Base-by-base conservation (phyloP, 306 rosid genomes). In the Geum urbanum region DNA sequence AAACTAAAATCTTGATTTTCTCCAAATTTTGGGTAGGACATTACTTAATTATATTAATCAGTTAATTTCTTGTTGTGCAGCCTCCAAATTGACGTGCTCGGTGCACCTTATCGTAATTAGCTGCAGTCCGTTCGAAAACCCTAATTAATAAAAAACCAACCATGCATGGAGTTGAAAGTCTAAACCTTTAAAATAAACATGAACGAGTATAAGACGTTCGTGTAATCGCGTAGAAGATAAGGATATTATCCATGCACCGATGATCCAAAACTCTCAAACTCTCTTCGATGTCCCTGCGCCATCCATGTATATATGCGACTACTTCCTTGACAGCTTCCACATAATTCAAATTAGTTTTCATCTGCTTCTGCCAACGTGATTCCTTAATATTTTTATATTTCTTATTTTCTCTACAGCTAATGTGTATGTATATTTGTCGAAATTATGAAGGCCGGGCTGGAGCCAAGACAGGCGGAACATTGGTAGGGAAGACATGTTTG, bases 401-500 rank as follows among this genome's bases (percentile, higher is more conserved):
- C 32, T 27, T 27, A 27, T 27, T 27, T 27, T 27, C 32, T 27
- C 32, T 2, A 27, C 32, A 27, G 32, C 32, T 27, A 27, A 27
- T 27, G 32, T 27, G 32, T 27, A 27, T 27, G 32, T 27, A 27
- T 27, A 27, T 27, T 27, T 27, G 32, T 27, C 32, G 32, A 27
- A 27, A 27, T 27, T 27, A 27, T 27, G 2, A 1, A 27, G 1
- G 32, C 1, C 1, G 32, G 32, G 32, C 32, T 27, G 32, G 32
- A 27, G 32, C 32, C 32, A 27, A 27, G 32, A 27, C 32, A 27
- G 2, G 32, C 32, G 32, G 32, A 27, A 27, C 32, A 27, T 27
- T 27, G 32, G 32, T 27, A 27, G 32, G 88, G 91, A 70, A 71
- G 78, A 53, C 63, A 39, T 50, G 81, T 22, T 48, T 56, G 74